phyloP scores from a whole-genome alignment of 305 asterid genomes.

The Salvia sclarea region DNA sequence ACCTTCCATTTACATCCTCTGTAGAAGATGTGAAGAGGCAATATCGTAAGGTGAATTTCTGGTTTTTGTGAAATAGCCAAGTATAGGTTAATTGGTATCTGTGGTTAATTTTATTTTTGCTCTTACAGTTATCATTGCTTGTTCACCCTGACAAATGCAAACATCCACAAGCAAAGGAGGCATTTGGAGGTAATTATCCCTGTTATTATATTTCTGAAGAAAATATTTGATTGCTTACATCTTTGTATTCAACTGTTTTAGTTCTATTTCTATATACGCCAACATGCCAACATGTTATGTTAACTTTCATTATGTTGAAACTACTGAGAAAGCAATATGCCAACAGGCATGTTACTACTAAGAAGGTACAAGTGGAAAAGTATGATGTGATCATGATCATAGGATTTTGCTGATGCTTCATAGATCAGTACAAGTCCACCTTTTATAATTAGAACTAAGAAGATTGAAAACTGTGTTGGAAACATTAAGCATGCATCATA shows the following conservation, averaged over 20 bases:
- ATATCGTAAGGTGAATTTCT: slow-evolving; percentile 78
- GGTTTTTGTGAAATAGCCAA: neutral
- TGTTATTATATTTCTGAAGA: slow-evolving; percentile 22
- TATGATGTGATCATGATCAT: neutral
- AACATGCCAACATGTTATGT: no score
- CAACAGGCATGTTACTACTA: slow-evolving; percentile 4
- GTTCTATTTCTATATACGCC: no score
- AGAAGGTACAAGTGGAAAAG: neutral
- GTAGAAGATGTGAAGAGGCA: slow-evolving; percentile 78
- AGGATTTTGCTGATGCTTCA: neutral
- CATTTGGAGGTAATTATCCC: slow-evolving; percentile 76
- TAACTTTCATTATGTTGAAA: neutral
- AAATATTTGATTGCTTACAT: slow-evolving; percentile 26
- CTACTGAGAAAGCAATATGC: neutral
- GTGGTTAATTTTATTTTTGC: slow-evolving; percentile 28
- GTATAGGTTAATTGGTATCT: slow-evolving; percentile 22
- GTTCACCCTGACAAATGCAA: slow-evolving; percentile 99
- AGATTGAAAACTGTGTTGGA: neutral
- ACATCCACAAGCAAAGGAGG: slow-evolving; percentile 98
- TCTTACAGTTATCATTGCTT: slow-evolving; percentile 78
- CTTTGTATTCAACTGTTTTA: slow-evolving; percentile 20
- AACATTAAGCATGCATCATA: neutral
- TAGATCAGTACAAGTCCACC: slow-evolving; percentile 1
- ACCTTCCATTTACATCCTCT: slow-evolving; percentile 79
- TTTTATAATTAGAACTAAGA: slow-evolving; percentile 14